Percentiles rank a stretch among this genome's conserved stretches.
phyloP scores from a whole-genome alignment of 441 rosid species.

The Populus hybrid region DNA sequence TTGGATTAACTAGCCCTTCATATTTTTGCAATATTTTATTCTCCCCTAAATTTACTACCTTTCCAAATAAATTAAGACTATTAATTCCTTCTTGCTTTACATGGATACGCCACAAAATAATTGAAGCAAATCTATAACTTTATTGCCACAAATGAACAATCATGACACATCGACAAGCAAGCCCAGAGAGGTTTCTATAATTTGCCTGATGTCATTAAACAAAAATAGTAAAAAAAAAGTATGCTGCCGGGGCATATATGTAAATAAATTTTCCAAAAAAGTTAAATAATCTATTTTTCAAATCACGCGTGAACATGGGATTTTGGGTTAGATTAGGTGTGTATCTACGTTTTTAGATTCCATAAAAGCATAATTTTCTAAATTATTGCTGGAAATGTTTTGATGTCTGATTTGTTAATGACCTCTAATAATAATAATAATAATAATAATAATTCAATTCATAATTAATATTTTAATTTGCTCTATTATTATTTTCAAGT shows the following conservation, averaged over 20 bases:
- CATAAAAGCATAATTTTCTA: neutral
- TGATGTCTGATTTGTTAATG: neutral
- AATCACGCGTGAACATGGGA: neutral
- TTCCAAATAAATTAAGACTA: too few relatives aligned
- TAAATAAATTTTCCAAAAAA: neutral
- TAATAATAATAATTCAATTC: too few relatives aligned
- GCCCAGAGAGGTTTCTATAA: neutral
- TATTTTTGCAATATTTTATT: too few relatives aligned
- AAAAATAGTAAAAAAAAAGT: neutral
- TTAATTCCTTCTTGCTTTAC: neutral
- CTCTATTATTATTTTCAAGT: too few relatives aligned
- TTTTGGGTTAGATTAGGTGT: neutral
- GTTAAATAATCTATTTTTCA: too few relatives aligned
- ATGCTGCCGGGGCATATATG: too few relatives aligned
- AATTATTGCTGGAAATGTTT: neutral
- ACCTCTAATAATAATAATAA: too few relatives aligned
- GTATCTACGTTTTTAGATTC: neutral
- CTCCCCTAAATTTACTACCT: too few relatives aligned
- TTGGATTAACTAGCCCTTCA: too few relatives aligned
- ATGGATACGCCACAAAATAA: neutral
- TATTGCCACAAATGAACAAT: neutral
- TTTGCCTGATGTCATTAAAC: neutral
- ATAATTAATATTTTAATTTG: too few relatives aligned
- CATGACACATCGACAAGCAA: too few relatives aligned
- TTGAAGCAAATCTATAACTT: too few relatives aligned